These are phyloP conservation scores for Leonotis leonurus DNA, from an alignment of 257 asterid genomes.

Conservation along the genomic window DNA sequence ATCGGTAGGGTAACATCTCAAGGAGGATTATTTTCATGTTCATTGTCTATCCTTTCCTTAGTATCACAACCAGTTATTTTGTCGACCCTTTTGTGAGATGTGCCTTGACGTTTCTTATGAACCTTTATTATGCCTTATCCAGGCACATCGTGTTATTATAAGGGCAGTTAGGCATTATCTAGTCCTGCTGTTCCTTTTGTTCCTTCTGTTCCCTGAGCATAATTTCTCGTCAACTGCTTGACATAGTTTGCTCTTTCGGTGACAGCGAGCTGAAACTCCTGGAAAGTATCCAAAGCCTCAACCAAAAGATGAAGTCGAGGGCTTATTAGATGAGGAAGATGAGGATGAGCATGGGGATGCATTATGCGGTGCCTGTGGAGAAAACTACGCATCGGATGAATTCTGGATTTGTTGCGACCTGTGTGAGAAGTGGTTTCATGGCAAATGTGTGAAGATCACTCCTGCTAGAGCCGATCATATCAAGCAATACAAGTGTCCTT, in stretches of 20 bases:
- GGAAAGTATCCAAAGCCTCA: conserved; percentile 30
- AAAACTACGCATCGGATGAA: conserved; percentile 51
- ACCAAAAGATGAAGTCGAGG: conserved; percentile 48
- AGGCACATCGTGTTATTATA: no score
- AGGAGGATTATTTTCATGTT: no score
- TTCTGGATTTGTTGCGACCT: conserved; percentile 84
- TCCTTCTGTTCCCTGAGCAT: no score
- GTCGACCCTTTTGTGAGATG: no score
- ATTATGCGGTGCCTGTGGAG: conserved; percentile 60
- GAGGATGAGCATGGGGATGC: conserved; percentile 67
- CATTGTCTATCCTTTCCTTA: not conserved
- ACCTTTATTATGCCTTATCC: no score
- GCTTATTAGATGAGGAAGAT: conserved; percentile 48
- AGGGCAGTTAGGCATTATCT: no score
- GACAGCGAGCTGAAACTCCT: conserved; percentile 32
- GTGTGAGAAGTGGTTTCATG: conserved; percentile 88
- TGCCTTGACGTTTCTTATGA: no score
- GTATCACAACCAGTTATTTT: no score
- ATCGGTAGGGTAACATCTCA: conserved; percentile 46
- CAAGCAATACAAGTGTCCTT: conserved; percentile 77
- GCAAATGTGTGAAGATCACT: conserved; percentile 82
- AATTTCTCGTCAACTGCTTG: no score
- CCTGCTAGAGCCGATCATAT: conserved; percentile 71
- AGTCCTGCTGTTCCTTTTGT: no score
- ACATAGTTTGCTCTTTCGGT: no score